Percentiles rank a stretch among this genome's conserved stretches.
Conservation (phyloP, 805 yeast species). For the Lipomyces orientalis region DNA sequence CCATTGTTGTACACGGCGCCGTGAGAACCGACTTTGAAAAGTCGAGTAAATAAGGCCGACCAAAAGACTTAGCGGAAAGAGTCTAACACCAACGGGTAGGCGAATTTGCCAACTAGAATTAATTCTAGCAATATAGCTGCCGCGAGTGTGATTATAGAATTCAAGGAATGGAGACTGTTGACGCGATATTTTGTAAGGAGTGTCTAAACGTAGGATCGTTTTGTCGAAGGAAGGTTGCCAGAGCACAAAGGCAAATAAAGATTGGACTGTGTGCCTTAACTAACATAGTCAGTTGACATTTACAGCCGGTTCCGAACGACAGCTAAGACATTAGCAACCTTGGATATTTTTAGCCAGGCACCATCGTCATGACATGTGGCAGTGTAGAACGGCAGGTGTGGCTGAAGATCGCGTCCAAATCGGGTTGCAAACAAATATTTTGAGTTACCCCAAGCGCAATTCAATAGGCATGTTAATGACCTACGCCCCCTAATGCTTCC, state of each 20-base stretch:
- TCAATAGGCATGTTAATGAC: not conserved
- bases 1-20: conserved; percentile 49
- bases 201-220: not conserved
- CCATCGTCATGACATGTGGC: not conserved
- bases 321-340: not conserved
- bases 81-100: not conserved
- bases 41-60: not conserved
- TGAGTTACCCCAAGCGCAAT: not conserved
- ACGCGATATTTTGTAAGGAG: not conserved
- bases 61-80: not conserved
- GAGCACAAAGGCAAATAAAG: not conserved
- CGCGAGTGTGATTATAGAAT: not conserved
- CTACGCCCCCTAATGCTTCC: not conserved
- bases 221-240: not conserved
- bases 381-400: not conserved
- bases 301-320: not conserved
- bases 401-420: not conserved
- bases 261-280: not conserved
- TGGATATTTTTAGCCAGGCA: not conserved
- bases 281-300: not conserved
- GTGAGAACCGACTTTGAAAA: not conserved
- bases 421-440: not conserved
- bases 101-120: not conserved
- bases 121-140: not conserved
- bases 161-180: not conserved